Evolutionary conservation across 1,284 basidiomycete species (phyloP).

Genomic region (Ganoderma lingzhi): DNA sequence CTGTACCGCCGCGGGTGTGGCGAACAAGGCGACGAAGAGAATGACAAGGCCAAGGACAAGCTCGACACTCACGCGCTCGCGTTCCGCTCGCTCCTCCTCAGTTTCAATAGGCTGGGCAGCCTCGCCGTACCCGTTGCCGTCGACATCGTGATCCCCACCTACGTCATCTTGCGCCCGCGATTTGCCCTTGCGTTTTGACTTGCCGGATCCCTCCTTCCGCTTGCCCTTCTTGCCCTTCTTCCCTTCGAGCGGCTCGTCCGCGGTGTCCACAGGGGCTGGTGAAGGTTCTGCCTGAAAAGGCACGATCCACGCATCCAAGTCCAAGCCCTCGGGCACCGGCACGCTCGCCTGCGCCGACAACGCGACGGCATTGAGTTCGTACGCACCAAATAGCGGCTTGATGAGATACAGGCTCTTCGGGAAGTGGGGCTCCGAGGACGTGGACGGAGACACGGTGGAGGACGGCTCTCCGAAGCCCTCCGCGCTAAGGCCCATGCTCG

Average conservation of each 20-base stretch:
- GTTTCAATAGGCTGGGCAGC: slow-evolving; percentile 56
- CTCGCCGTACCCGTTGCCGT: slow-evolving; percentile 34
- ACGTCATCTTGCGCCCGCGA: slow-evolving; percentile 22
- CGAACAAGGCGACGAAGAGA: slow-evolving; percentile 4
- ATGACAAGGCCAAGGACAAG: not conserved
- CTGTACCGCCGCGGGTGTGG: not conserved
- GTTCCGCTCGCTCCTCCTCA: slow-evolving; percentile 62
- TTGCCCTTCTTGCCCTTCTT: slow-evolving; percentile 59
- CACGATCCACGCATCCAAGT: slow-evolving; percentile 88
- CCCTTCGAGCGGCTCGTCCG: slow-evolving; percentile 40
- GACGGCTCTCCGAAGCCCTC: slow-evolving; percentile 46
- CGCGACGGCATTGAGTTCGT: slow-evolving; percentile 90
- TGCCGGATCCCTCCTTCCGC: slow-evolving; percentile 45
- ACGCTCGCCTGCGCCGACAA: slow-evolving; percentile 83
- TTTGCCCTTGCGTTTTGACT: slow-evolving; percentile 41
- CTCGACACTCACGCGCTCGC: slow-evolving; percentile 59
- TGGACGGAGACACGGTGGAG: not conserved
- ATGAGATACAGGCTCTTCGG: slow-evolving; percentile 93
- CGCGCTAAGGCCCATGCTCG: slow-evolving; percentile 33
- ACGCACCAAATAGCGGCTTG: slow-evolving; percentile 79
- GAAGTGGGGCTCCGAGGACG: slow-evolving; percentile 58
- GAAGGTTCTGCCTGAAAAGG: slow-evolving; percentile 48
- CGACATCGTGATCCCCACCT: slow-evolving; percentile 49
- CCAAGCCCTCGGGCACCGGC: slow-evolving; percentile 82
- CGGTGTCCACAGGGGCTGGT: slow-evolving; percentile 46